A percentile compares a stretch with the other conserved stretches of the same genome.
These are phyloP conservation scores for Neofusicoccum kwambonambiense DNA, from an alignment of 2,329 filamentous ascomycete genomes.

Conservation along the genomic window DNA sequence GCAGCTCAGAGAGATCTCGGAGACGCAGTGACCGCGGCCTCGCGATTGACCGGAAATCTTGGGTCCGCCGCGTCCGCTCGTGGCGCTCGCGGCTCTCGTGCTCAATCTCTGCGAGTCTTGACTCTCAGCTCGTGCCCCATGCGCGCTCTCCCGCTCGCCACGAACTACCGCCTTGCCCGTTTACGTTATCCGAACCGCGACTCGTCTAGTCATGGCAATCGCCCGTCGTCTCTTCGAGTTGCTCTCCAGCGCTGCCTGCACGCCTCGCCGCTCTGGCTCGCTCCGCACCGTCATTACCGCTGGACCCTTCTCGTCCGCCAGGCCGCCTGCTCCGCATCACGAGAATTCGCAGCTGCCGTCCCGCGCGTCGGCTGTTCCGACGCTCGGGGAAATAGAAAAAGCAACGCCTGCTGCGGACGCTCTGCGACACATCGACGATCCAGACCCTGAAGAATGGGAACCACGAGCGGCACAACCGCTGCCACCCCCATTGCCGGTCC, in stretches of 20 bases:
- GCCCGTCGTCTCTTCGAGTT: background rate
- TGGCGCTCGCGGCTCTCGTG: no score
- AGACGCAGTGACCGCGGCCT: background rate
- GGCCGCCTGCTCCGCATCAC: background rate
- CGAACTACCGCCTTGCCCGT: background rate
- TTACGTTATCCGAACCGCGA: conserved; percentile 9
- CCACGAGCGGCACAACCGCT: background rate
- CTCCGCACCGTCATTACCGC: conserved; percentile 1
- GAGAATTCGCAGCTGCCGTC: background rate
- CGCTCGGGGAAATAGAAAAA: background rate
- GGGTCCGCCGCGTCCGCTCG: background rate
- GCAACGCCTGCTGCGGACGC: background rate
- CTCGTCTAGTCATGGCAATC: background rate
- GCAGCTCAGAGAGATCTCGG: background rate
- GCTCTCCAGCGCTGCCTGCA: background rate
- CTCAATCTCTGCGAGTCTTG: background rate
- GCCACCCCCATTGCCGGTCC: background rate
- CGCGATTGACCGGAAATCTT: background rate
- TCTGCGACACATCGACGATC: conserved; percentile 4
- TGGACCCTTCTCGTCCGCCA: background rate
- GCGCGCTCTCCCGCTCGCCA: conserved; percentile 7
- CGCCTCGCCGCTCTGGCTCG: background rate
- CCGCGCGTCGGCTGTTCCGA: background rate
- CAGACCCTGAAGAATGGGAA: background rate
- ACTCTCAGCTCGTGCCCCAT: background rate